Base-by-base conservation (phyloP, 2,329 filamentous ascomycete genomes). In the Diaporthe velutina region DNA sequence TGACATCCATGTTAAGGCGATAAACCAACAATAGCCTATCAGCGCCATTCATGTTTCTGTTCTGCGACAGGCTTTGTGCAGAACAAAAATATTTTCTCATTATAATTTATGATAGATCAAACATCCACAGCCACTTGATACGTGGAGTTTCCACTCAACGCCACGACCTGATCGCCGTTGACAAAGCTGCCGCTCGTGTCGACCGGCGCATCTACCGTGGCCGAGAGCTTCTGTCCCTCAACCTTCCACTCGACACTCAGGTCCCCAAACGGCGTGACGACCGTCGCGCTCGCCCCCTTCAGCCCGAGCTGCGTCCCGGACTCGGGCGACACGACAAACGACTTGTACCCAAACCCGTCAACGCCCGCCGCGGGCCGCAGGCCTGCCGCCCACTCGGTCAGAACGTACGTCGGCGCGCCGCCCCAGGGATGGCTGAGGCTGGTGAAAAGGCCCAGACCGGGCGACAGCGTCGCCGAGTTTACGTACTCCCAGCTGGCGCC, bases 401-500 rank as follows among this genome's bases (percentile, higher is more conserved):
- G 71, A 3, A 87, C 78, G 70, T 87, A 88, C 8, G 85, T 87
- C 2, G 85, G 83, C 9, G 85, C 85, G 0, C 82, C 84, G 45
- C 85, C 83, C 86, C 85, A 88, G 0, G 85, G 85, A 74, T 87
- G 86, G 2, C 81, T 79, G 2, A 86, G 77, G 54, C 83, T 85
- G 0, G 86, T 88, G 77, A 83, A 88, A 0, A 85, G 75, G 25
- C 81, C 81, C 1, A 88, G 79, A 0, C 85, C 86, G 0, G 86
- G 86, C 0, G 79, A 82, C 81, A 52, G 83, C 80, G 0, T 82
- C 80, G 61, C 82, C 10, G 64, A 12, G 48, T 68, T 80, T 3
- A 86, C 79, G 54, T 88, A 87, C 75, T 88, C 86, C 85, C 86
- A 88, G 25, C 81, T 82, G 9, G 85, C 80, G 5, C 85, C 86